These are phyloP conservation scores for Alternaria sp. DNA, from an alignment of 2,329 filamentous ascomycete genomes.

Conservation along the genomic window DNA sequence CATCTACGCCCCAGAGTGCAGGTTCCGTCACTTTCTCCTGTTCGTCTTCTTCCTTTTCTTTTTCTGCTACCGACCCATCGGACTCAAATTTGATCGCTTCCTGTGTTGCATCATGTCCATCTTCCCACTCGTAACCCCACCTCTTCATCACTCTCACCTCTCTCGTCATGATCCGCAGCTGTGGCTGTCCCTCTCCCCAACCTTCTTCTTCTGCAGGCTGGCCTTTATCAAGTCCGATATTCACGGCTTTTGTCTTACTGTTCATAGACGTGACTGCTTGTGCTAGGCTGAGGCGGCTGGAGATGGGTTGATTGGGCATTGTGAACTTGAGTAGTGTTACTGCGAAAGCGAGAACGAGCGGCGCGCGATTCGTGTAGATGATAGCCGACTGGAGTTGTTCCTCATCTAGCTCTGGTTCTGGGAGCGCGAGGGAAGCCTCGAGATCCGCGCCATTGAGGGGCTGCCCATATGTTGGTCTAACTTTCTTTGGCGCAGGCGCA, in stretches of 20 bases:
- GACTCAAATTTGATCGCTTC: slow-evolving; percentile 22
- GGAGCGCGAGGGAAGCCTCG: slow-evolving; percentile 69
- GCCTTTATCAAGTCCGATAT: slow-evolving; percentile 73
- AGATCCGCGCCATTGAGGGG: slow-evolving; percentile 62
- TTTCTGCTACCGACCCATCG: slow-evolving; percentile 6
- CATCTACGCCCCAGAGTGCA: slow-evolving; percentile 66
- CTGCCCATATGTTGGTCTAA: slow-evolving; percentile 42
- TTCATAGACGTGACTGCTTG: slow-evolving; percentile 86
- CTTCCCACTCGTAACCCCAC: slow-evolving; percentile 68
- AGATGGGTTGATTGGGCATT: slow-evolving; percentile 84
- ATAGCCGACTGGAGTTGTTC: slow-evolving; percentile 65
- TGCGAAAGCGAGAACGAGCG: slow-evolving; percentile 81
- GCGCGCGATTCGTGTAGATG: slow-evolving; percentile 80
- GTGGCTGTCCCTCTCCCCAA: slow-evolving; percentile 78
- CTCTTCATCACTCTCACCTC: slow-evolving; percentile 79
- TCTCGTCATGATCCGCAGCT: slow-evolving; percentile 74
- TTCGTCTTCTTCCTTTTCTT: slow-evolving; percentile 9
- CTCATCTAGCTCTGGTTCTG: slow-evolving; percentile 64
- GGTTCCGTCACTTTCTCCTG: slow-evolving; percentile 50
- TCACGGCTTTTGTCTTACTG: slow-evolving; percentile 77
- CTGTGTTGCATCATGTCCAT: slow-evolving; percentile 22
- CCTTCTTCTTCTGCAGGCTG: slow-evolving; percentile 73
- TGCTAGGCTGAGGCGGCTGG: slow-evolving; percentile 81
- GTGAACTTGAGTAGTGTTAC: slow-evolving; percentile 77
- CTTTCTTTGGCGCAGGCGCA: slow-evolving; percentile 46